Evolutionary conservation across 163 green algal genomes (phyloP).

Genomic region (Prototheca wickerhamii): DNA sequence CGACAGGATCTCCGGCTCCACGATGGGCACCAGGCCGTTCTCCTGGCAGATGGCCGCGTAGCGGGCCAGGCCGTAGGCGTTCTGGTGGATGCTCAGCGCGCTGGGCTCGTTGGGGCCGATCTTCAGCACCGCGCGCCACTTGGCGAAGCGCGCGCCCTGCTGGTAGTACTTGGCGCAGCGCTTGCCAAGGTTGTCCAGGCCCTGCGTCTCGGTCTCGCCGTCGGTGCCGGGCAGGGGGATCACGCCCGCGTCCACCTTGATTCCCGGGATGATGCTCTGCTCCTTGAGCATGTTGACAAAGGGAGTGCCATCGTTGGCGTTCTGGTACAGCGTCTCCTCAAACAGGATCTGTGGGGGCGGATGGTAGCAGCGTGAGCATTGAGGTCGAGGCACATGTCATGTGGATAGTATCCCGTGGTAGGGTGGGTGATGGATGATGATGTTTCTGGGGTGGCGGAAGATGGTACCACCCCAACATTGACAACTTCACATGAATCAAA

Average conservation of each 20-base stretch:
- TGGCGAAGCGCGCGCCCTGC: slow-evolving; percentile 66
- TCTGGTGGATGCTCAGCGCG: slow-evolving; percentile 52
- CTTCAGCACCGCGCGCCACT: slow-evolving; percentile 65
- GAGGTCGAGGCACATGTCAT: background rate
- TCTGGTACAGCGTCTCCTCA: slow-evolving; percentile 80
- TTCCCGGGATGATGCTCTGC: slow-evolving; percentile 64
- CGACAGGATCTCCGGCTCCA: slow-evolving; percentile 67
- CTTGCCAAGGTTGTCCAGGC: slow-evolving; percentile 59
- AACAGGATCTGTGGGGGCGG: slow-evolving; percentile 56
- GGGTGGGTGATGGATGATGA: too few species aligned
- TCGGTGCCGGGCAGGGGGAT: slow-evolving; percentile 50
- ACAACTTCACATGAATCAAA: too few species aligned
- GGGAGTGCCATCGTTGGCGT: slow-evolving; percentile 48
- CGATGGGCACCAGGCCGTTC: slow-evolving; percentile 53
- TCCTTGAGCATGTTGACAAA: slow-evolving; percentile 67
- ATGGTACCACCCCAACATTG: too few species aligned
- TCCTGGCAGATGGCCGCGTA: slow-evolving; percentile 70
- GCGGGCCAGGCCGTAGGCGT: slow-evolving; percentile 59
- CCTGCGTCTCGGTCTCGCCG: slow-evolving; percentile 66
- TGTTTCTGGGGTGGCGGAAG: too few species aligned
- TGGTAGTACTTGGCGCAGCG: slow-evolving; percentile 54
- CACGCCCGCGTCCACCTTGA: slow-evolving; percentile 77
- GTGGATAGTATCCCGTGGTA: too few species aligned
- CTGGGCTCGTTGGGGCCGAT: slow-evolving; percentile 32
- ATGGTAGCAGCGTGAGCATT: background rate